Conservation (phyloP, 768 basidiomycete species). For the Lactifluus volemus region DNA sequence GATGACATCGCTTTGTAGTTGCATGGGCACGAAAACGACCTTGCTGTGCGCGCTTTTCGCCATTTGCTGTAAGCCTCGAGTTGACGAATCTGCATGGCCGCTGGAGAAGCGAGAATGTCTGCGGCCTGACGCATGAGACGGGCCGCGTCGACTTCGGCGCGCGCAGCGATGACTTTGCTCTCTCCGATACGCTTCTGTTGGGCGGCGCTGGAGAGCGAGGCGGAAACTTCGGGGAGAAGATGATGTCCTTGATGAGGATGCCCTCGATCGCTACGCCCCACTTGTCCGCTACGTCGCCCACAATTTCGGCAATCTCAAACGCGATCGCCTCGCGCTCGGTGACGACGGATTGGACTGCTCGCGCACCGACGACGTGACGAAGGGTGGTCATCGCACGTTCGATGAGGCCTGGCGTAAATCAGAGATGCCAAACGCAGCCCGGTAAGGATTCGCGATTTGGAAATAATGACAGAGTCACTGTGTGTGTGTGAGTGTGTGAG, state of each 20-base stretch:
- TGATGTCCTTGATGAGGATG: conserved; percentile 91
- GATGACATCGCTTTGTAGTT: conserved; percentile 66
- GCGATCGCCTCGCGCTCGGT: conserved; percentile 97
- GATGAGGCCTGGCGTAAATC: conserved; percentile 81
- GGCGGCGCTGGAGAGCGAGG: conserved; percentile 88
- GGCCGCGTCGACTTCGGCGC: conserved; percentile 92
- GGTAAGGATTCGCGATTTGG: conserved; percentile 85
- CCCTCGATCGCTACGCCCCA: conserved; percentile 98
- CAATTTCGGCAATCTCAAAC: conserved; percentile 93
- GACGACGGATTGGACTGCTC: conserved; percentile 90
- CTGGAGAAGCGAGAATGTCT: conserved; percentile 87
- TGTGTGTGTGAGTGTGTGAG: not conserved
- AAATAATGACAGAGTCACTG: conserved; percentile 93
- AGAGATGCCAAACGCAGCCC: conserved; percentile 87
- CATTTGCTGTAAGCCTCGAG: conserved; percentile 96
- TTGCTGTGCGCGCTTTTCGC: conserved; percentile 83
- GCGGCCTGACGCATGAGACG: conserved; percentile 96
- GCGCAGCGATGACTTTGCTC: conserved; percentile 90
- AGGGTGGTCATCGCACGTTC: conserved; percentile 92
- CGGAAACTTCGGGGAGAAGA: conserved; percentile 88
- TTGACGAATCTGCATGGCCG: conserved; percentile 97
- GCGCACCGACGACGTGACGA: conserved; percentile 93
- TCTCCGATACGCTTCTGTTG: conserved; percentile 97
- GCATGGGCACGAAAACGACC: conserved; percentile 93
- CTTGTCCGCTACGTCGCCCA: conserved; percentile 84